Conservation (phyloP, 257 asterid species). For the Penstemon newberryi region DNA sequence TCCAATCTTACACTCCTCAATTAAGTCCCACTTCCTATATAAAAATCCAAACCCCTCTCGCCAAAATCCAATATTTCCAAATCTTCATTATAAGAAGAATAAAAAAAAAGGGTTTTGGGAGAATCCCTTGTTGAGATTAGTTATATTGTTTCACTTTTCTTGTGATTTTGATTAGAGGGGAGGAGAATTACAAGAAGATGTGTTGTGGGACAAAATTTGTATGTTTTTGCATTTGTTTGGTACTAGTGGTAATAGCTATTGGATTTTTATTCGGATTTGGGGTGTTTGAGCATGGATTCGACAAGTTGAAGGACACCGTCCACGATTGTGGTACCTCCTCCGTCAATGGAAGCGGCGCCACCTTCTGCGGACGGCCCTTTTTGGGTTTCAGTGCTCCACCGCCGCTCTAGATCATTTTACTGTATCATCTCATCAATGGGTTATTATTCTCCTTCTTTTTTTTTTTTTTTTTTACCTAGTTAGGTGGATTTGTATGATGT, state of each 20-base stretch:
- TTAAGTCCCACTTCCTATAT: background rate
- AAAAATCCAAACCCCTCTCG: constrained; percentile 14
- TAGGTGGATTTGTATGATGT: no score
- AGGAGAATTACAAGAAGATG: constrained; percentile 39
- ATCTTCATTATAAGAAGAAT: background rate
- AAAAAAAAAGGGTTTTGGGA: no score
- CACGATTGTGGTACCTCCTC: constrained; percentile 32
- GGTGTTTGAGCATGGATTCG: constrained; percentile 62
- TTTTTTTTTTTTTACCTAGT: no score
- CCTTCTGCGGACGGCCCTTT: constrained; percentile 44
- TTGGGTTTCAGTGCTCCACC: constrained; percentile 51
- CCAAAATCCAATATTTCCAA: constrained; percentile 8
- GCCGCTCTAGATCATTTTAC: constrained; percentile 33
- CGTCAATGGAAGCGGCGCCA: constrained; percentile 18
- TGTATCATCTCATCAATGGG: no score
- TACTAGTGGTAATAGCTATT: constrained; percentile 49
- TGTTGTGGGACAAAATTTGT: constrained; percentile 60
- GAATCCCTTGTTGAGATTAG: constrained; percentile 19
- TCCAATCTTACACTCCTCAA: constrained; percentile 33
- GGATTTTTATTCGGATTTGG: constrained; percentile 76
- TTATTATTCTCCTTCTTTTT: no score
- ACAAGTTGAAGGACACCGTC: constrained; percentile 48
- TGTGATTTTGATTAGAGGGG: constrained; percentile 28
- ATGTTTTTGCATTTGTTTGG: constrained; percentile 47
- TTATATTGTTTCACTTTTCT: background rate